Evolutionary conservation across 2,329 filamentous ascomycete species (phyloP).

Genomic region (Xylariaceae sp.): DNA sequence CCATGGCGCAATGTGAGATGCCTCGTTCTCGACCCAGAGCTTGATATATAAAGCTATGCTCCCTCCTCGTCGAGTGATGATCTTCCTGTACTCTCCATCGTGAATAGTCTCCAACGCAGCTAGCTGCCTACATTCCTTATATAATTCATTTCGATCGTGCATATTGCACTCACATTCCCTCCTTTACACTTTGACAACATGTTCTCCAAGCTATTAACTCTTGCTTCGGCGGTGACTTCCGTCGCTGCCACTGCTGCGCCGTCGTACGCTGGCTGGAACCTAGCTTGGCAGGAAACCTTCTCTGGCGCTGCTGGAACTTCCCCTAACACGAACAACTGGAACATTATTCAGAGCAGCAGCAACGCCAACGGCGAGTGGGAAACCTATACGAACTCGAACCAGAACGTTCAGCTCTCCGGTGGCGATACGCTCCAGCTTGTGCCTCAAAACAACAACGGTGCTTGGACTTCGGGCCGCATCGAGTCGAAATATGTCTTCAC

Average conservation of each 20-base stretch:
- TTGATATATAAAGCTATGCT: constrained; percentile 12
- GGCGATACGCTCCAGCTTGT: constrained; percentile 52
- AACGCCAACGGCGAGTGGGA: constrained; percentile 49
- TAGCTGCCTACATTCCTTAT: constrained; percentile 24
- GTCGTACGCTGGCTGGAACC: constrained; percentile 38
- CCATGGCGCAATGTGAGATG: constrained; percentile 6
- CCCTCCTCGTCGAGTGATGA: constrained; percentile 20
- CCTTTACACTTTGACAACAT: constrained; percentile 15
- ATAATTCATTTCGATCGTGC: constrained; percentile 19
- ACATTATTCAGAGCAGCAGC: constrained; percentile 40
- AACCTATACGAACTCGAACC: constrained; percentile 42
- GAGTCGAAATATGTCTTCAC: constrained; percentile 48
- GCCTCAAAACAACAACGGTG: constrained; percentile 38
- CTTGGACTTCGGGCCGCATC: constrained; percentile 51
- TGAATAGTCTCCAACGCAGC: constrained; percentile 19
- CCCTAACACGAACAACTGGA: constrained; percentile 43
- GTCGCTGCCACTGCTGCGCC: constrained; percentile 32
- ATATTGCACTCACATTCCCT: constrained; percentile 16
- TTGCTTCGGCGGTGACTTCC: constrained; percentile 19
- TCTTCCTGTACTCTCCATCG: constrained; percentile 18
- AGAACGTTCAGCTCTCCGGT: constrained; percentile 50
- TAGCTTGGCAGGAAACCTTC: constrained; percentile 48
- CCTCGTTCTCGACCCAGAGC: constrained; percentile 3
- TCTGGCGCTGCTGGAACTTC: constrained; percentile 37
- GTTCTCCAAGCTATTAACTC: constrained; percentile 23